A percentile compares a stretch with the other conserved stretches of the same genome.
phyloP scores from a whole-genome alignment of 495 filamentous ascomycete genomes.

The Penicillium nucicola region DNA sequence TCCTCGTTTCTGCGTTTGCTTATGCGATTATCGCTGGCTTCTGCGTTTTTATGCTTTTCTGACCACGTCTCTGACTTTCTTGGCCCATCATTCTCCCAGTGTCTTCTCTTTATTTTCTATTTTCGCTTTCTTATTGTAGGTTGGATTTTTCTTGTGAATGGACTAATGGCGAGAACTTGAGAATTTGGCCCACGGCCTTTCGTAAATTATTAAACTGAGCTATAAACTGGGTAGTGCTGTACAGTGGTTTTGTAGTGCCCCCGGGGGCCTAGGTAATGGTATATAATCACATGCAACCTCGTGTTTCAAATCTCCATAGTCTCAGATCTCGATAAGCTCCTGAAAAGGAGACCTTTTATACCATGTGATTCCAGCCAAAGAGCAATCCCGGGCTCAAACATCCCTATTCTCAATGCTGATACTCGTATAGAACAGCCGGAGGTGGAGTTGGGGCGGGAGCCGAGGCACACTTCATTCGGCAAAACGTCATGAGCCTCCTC shows the following conservation, averaged over 20 bases:
- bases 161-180: conserved; percentile 40
- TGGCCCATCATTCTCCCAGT: conserved; percentile 29
- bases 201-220: background rate
- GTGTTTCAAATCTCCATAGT: no score
- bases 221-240: background rate
- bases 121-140: conserved; percentile 27
- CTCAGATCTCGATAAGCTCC: no score
- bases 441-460: conserved; percentile 24
- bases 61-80: conserved; percentile 24
- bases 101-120: conserved; percentile 15
- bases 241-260: no score
- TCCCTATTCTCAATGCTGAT: background rate
- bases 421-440: background rate
- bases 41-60: conserved; percentile 21
- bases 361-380: no score
- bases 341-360: no score
- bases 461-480: conserved; percentile 41
- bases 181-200: conserved; percentile 12
- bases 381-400: background rate
- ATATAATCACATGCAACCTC: conserved; percentile 1
- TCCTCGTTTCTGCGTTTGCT: conserved; percentile 22
- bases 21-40: conserved; percentile 28
- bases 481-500: conserved; percentile 43
- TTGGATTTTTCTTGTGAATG: conserved; percentile 43
- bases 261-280: background rate